Percentiles rank a stretch among this genome's conserved stretches.
Conservation (phyloP, 768 basidiomycete genomes). For the Scleroderma bovista region DNA sequence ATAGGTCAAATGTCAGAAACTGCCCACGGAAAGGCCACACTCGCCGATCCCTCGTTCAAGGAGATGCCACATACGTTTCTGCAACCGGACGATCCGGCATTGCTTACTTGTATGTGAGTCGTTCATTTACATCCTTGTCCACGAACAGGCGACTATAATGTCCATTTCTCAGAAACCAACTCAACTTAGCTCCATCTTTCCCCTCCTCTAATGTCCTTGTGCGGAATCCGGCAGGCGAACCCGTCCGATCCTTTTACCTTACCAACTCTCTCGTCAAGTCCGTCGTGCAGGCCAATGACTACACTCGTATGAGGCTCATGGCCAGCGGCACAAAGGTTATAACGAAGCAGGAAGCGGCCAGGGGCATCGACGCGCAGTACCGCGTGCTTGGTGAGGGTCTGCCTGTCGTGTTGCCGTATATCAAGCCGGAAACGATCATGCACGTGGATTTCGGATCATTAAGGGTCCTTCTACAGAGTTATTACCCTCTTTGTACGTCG, state of each 20-base stretch:
- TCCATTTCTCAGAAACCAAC: slow-evolving; percentile 49
- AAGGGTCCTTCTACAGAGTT: slow-evolving; percentile 62
- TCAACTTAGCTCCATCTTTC: slow-evolving; percentile 66
- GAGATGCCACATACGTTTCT: slow-evolving; percentile 92
- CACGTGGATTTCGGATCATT: slow-evolving; percentile 51
- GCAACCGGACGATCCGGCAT: slow-evolving; percentile 58
- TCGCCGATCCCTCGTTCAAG: slow-evolving; percentile 51
- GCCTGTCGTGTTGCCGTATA: slow-evolving; percentile 75
- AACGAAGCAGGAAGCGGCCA: slow-evolving; percentile 77
- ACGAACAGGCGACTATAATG: not conserved
- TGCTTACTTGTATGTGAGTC: slow-evolving; percentile 69
- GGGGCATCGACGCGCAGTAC: slow-evolving; percentile 54
- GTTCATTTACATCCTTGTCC: not conserved
- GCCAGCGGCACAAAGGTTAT: slow-evolving; percentile 94
- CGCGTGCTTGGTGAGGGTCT: slow-evolving; percentile 83
- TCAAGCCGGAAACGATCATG: slow-evolving; percentile 60
- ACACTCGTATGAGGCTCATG: slow-evolving; percentile 77
- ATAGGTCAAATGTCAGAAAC: not conserved
- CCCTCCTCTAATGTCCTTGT: slow-evolving; percentile 77
- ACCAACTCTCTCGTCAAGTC: slow-evolving; percentile 79
- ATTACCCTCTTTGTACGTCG: slow-evolving; percentile 70
- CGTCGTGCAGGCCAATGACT: slow-evolving; percentile 80
- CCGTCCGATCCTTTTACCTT: slow-evolving; percentile 80
- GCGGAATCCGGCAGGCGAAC: slow-evolving; percentile 71
- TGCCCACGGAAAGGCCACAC: slow-evolving; percentile 4